Percentiles rank a stretch among this genome's conserved stretches.
Evolutionary conservation across 768 basidiomycete species (phyloP).

Genomic region (Collybiopsis luxurians): DNA sequence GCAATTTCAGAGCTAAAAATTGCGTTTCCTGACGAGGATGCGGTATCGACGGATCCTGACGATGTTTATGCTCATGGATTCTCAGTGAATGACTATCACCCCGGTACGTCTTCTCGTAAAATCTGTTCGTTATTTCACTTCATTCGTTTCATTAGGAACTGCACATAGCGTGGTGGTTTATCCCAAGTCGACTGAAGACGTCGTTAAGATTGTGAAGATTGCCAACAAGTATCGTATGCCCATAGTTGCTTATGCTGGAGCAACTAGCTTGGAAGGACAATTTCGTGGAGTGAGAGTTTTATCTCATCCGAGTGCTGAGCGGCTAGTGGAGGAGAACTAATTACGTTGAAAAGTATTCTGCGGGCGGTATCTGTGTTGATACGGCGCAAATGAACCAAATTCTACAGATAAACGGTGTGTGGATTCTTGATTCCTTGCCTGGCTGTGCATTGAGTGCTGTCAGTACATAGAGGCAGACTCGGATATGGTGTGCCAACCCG

Average conservation of each 20-base stretch:
- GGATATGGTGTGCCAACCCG: conserved; percentile 75
- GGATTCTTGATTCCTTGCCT: not conserved
- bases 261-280: conserved; percentile 81
- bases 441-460: too few species aligned
- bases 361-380: conserved; percentile 78
- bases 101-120: conserved; percentile 26
- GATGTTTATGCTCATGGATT: conserved; percentile 54
- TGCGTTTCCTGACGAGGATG: conserved; percentile 31
- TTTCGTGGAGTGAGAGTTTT: conserved; percentile 51
- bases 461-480: conserved; percentile 63
- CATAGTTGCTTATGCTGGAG: conserved; percentile 75
- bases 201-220: conserved; percentile 72
- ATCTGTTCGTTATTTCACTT: not conserved
- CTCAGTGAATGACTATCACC: conserved; percentile 49
- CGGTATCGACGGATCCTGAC: conserved; percentile 49
- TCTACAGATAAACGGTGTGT: conserved; percentile 63
- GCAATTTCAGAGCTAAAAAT: conserved; percentile 50
- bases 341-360: conserved; percentile 33
- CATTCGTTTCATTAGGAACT: conserved; percentile 26
- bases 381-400: conserved; percentile 79
- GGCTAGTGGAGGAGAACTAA: too few species aligned
- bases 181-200: conserved; percentile 73
- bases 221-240: conserved; percentile 77
- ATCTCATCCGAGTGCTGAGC: not conserved
- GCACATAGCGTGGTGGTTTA: conserved; percentile 62